Percentiles rank a stretch among this genome's conserved stretches.
phyloP scores from a whole-genome alignment of 1,284 basidiomycete species.

The Hymenochaete sp. region DNA sequence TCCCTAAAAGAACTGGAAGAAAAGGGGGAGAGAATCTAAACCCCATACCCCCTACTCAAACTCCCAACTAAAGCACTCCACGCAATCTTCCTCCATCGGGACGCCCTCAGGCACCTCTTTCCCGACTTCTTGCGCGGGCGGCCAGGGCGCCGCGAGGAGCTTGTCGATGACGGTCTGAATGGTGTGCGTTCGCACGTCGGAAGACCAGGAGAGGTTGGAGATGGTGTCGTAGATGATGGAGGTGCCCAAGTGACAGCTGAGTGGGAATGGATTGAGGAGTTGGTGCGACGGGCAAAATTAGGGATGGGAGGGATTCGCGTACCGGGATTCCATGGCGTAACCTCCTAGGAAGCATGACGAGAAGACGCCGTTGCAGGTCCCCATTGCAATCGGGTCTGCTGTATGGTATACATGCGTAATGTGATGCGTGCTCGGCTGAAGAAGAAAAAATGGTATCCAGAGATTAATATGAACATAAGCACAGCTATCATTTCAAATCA shows the following conservation, averaged over 20 bases:
- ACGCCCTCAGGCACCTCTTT: conserved; percentile 49
- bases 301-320: conserved; percentile 19
- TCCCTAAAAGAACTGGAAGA: no score
- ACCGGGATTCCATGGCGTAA: conserved; percentile 73
- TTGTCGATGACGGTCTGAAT: conserved; percentile 80
- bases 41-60: no score
- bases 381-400: conserved; percentile 82
- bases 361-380: conserved; percentile 68
- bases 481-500: not conserved
- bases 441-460: not conserved
- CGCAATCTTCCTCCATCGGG: conserved; percentile 46
- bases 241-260: conserved; percentile 74
- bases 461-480: not conserved
- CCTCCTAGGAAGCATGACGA: conserved; percentile 67
- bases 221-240: conserved; percentile 90
- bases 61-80: conserved; percentile 35
- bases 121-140: conserved; percentile 44
- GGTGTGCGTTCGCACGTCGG: conserved; percentile 74
- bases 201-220: conserved; percentile 73
- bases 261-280: conserved; percentile 17
- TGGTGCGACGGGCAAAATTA: conserved; percentile 19
- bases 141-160: conserved; percentile 72
- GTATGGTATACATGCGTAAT: conserved; percentile 82
- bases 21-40: no score
- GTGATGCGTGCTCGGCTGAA: conserved; percentile 61